These are phyloP conservation scores for Hypoxylon sp. DNA, from an alignment of 2,329 filamentous ascomycete genomes.

Conservation along the genomic window DNA sequence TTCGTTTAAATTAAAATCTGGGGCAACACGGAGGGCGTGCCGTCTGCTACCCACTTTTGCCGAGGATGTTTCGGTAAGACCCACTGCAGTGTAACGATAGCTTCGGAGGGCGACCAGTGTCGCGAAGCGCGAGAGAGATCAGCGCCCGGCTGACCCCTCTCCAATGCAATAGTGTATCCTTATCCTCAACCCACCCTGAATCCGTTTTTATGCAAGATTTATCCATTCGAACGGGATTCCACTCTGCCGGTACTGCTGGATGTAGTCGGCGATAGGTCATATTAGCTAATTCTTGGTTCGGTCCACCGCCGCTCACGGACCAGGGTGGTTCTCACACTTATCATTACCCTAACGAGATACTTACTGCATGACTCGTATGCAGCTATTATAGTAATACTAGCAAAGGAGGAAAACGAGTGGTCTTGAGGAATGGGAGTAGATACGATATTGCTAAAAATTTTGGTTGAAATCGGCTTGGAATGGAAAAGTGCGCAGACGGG, in stretches of 20 bases:
- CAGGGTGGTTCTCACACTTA: not conserved
- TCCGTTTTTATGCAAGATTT: conserved; percentile 9
- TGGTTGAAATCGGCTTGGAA: not conserved
- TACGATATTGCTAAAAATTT: not conserved
- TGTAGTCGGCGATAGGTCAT: conserved; percentile 6
- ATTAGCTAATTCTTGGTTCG: not conserved
- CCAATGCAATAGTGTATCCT: not conserved
- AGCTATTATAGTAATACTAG: not conserved
- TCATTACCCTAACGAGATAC: not conserved
- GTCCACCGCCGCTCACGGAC: conserved; percentile 2
- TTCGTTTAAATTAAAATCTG: conserved; percentile 1
- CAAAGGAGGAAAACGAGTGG: not conserved
- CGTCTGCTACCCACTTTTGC: conserved; percentile 20
- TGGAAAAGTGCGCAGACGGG: not conserved
- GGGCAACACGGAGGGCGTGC: conserved; percentile 4
- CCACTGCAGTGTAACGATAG: not conserved
- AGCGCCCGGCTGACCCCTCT: not conserved
- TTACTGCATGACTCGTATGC: not conserved
- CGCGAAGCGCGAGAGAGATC: conserved; percentile 27
- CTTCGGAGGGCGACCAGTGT: conserved; percentile 22
- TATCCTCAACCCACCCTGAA: not conserved
- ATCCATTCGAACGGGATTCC: not conserved
- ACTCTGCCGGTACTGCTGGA: not conserved
- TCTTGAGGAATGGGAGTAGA: not conserved
- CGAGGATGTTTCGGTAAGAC: conserved; percentile 8